phyloP scores from a whole-genome alignment of 2,329 filamentous ascomycete species.

The Tolypocladium nubicola region DNA sequence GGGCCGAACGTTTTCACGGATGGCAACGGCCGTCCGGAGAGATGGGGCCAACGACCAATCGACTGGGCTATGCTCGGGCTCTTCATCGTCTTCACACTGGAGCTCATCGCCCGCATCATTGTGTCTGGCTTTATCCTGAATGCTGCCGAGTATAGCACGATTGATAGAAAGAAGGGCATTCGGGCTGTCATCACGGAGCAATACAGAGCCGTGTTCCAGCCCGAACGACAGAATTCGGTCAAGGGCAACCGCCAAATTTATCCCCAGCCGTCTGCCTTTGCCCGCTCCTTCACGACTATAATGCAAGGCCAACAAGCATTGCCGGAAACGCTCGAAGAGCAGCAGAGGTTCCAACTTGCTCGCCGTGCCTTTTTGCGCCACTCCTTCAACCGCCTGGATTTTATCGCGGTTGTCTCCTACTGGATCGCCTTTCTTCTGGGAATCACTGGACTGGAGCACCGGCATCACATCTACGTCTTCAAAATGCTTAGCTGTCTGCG shows the following conservation, averaged over 20 bases:
- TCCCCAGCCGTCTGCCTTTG: slow-evolving; percentile 52
- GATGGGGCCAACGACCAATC: slow-evolving; percentile 58
- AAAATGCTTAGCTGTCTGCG: slow-evolving; percentile 94
- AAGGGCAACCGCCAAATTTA: slow-evolving; percentile 37
- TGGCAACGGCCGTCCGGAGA: slow-evolving; percentile 46
- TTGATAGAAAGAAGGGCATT: slow-evolving; percentile 67
- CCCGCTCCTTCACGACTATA: slow-evolving; percentile 72
- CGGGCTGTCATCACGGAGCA: slow-evolving; percentile 66
- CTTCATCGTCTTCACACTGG: slow-evolving; percentile 83
- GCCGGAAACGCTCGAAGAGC: slow-evolving; percentile 58
- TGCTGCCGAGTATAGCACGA: slow-evolving; percentile 82
- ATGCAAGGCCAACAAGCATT: slow-evolving; percentile 49
- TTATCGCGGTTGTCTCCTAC: slow-evolving; percentile 86
- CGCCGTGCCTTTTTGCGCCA: slow-evolving; percentile 87
- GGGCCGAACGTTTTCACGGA: slow-evolving; percentile 57
- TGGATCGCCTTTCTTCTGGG: slow-evolving; percentile 81
- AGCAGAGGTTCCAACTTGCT: slow-evolving; percentile 76
- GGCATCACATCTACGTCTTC: slow-evolving; percentile 74
- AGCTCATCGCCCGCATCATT: slow-evolving; percentile 72
- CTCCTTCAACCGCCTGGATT: slow-evolving; percentile 91
- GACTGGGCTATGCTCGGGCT: slow-evolving; percentile 75
- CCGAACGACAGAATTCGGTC: slow-evolving; percentile 61
- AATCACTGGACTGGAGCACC: slow-evolving; percentile 56
- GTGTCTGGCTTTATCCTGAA: slow-evolving; percentile 93
- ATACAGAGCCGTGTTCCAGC: slow-evolving; percentile 70